These are phyloP conservation scores for Beauveria varroae DNA, from an alignment of 2,329 filamentous ascomycete genomes.

Conservation along the genomic window DNA sequence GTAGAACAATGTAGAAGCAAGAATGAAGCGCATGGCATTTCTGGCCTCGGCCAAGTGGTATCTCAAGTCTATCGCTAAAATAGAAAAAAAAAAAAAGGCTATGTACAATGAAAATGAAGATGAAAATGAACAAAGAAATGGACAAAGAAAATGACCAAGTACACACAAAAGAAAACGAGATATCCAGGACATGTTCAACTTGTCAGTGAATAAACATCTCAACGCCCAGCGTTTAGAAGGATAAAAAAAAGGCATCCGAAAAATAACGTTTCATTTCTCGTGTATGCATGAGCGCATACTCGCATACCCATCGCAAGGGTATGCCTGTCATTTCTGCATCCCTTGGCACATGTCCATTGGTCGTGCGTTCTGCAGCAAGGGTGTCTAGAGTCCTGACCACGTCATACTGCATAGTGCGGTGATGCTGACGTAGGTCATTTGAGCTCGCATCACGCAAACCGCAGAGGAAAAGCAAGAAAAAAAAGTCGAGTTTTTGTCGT, in stretches of 20 bases:
- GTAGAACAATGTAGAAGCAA: not conserved
- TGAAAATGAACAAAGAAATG: not conserved
- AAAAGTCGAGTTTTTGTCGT: not conserved
- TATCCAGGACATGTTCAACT: not conserved
- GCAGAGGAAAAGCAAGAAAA: not conserved
- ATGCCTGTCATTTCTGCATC: not conserved
- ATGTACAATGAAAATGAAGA: not conserved
- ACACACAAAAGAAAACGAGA: not conserved
- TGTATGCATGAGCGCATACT: not conserved
- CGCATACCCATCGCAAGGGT: not conserved
- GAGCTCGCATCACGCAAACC: not conserved
- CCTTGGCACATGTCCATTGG: not conserved
- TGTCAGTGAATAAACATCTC: not conserved
- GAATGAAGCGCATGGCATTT: constrained; percentile 6
- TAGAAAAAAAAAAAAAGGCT: not conserved
- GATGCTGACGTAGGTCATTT: not conserved
- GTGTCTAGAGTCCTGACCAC: not conserved
- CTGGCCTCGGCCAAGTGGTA: constrained; percentile 3
- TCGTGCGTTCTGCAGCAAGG: not conserved
- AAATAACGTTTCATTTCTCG: constrained; percentile 2
- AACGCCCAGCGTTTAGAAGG: not conserved
- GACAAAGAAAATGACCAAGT: not conserved
- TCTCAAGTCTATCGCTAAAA: constrained; percentile 11
- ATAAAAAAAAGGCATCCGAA: not conserved
- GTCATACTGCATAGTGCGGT: not conserved